A percentile compares a stretch with the other conserved stretches of the same genome.
Evolutionary conservation across 805 yeast genomes (phyloP).

Genomic region (Brettanomyces nanus): DNA sequence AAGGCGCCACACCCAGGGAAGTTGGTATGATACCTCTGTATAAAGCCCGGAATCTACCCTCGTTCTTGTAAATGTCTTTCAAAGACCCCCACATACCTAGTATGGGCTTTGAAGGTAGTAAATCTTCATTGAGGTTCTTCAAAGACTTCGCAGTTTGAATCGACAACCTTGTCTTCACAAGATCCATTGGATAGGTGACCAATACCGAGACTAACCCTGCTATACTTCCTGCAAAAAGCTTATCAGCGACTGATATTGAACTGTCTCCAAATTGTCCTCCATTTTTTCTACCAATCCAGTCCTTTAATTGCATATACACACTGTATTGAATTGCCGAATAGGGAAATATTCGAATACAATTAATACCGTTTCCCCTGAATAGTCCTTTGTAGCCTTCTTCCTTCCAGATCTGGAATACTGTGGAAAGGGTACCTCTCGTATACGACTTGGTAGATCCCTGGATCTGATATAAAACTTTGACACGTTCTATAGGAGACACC

Average conservation of each 20-base stretch:
- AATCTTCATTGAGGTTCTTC: conserved; percentile 30
- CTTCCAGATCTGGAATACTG: conserved; percentile 68
- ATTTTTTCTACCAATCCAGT: conserved; percentile 16
- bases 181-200: conserved; percentile 86
- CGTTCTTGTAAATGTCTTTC: conserved; percentile 51
- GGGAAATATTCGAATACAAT: conserved; percentile 86
- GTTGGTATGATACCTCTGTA: conserved; percentile 90
- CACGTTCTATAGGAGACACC: conserved; percentile 35
- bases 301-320: conserved; percentile 62
- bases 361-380: conserved; percentile 84
- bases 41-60: conserved; percentile 75
- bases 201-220: conserved; percentile 78
- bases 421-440: conserved; percentile 65
- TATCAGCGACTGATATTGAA: conserved; percentile 34
- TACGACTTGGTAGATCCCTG: conserved; percentile 43
- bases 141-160: conserved; percentile 69
- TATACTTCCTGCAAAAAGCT: conserved; percentile 67
- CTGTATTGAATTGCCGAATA: conserved; percentile 92
- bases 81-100: conserved; percentile 66
- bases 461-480: conserved; percentile 83
- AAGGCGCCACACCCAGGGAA: conserved; percentile 89
- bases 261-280: not conserved
- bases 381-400: conserved; percentile 92
- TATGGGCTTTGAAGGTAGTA: conserved; percentile 34
- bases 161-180: conserved; percentile 82